These are phyloP conservation scores for Coemansia sp. DNA, from an alignment of 192 early-diverging fungal species.

Conservation along the genomic window DNA sequence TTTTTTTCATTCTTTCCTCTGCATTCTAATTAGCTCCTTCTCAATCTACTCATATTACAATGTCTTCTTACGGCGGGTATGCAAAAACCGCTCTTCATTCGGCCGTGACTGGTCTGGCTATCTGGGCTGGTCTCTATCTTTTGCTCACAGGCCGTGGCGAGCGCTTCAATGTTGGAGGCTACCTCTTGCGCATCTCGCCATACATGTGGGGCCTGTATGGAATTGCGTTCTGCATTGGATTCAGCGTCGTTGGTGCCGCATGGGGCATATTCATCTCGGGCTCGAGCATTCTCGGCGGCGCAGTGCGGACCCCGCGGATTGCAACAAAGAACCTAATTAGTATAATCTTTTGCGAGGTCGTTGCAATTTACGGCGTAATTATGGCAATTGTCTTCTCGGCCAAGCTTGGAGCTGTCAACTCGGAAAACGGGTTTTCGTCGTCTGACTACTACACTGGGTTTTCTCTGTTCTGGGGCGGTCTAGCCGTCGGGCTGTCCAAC, in stretches of 20 bases:
- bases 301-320: conserved; percentile 89
- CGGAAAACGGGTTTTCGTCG: conserved; percentile 50
- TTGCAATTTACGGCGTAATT: conserved; percentile 98
- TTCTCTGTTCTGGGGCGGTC: conserved; percentile 93
- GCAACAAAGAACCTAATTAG: conserved; percentile 96
- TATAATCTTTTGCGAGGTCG: conserved; percentile 99
- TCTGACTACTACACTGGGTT: conserved; percentile 85
- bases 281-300: conserved; percentile 84
- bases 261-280: conserved; percentile 98
- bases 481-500: conserved; percentile 94
- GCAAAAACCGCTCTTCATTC: conserved; percentile 22
- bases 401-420: conserved; percentile 67
- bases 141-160: conserved; percentile 86
- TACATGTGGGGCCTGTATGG: conserved; percentile 90
- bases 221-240: conserved; percentile 79
- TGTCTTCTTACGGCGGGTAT: conserved; percentile 20
- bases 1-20: background rate
- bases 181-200: conserved; percentile 74
- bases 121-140: conserved; percentile 70
- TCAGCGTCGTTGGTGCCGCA: conserved; percentile 91
- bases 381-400: conserved; percentile 97
- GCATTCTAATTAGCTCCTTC: background rate
- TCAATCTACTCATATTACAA: background rate
- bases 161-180: conserved; percentile 83
- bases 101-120: conserved; percentile 12